Base-by-base conservation (phyloP, 345 rosid species). In the Lepidium aucheri region DNA sequence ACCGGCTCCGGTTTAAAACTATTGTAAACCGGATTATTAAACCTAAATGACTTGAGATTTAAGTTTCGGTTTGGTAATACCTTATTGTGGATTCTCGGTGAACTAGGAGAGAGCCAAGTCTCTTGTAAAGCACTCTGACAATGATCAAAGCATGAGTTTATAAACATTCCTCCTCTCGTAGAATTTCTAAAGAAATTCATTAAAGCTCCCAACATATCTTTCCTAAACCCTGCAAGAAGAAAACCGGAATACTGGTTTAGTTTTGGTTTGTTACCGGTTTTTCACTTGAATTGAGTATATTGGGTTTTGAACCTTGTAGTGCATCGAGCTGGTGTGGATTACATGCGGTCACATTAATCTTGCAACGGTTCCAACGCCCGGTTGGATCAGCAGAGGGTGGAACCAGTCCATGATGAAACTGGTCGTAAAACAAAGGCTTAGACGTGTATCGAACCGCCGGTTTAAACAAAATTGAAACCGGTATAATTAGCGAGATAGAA, bases 71-170 rank as follows among this genome's bases (percentile, higher is more conserved):
- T 54, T 50, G 32, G 9, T 22, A 4, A 6, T 67, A 88, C 97
- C 97, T 86, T 86, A 26, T 85, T 67, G 60, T 84, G 71, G 72
- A 94, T 63, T 68, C 66, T 76, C 0, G 99, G 99, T 46, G 99
- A 90, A 73, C 78, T 83, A 3, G 45, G 74, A 6, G 91, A 84
- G n/a, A 88, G 73, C 99, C 99, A 94, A 45, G 95, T 94, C 50
- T 83, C 89, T 38, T 90, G 88, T 10, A 72, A 56, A 80, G 93
- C 92, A 60, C 97, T 90, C 74, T 94, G 97, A 73, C 99, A 94
- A 81, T 94, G 99, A 79, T 90, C 92, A 52, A 94, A 90, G 74
- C 97, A 94, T 10, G 99, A 86, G 66, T 90, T 88, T 80, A 94
- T 79, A 65, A 82, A 94, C 92, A 90, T 84, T 17, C 97, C 99